phyloP scores from a whole-genome alignment of 2,329 filamentous ascomycete genomes.

The Monilinia laxa region DNA sequence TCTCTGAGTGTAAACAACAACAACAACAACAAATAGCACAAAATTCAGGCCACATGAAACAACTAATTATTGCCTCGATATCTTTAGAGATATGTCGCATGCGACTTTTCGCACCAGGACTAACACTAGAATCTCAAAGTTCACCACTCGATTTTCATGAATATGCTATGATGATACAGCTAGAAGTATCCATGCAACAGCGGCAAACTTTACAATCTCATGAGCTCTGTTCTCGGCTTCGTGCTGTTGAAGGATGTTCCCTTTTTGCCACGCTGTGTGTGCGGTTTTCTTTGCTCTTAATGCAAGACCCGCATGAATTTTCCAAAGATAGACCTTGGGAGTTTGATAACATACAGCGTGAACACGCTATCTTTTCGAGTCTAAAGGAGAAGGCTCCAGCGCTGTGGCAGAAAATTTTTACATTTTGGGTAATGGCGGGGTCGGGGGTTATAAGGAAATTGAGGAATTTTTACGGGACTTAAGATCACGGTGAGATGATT shows the following conservation, averaged over 20 bases:
- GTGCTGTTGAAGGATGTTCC: background rate
- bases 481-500: no score
- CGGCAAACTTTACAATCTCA: background rate
- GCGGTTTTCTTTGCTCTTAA: background rate
- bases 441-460: no score
- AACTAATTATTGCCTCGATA: background rate
- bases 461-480: no score
- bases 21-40: no score
- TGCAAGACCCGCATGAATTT: background rate
- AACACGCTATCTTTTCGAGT: background rate
- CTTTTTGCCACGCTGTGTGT: background rate
- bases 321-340: background rate
- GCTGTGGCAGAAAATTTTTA: background rate
- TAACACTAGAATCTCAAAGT: background rate
- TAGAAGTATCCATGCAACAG: background rate
- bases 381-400: background rate
- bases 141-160: background rate
- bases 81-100: background rate
- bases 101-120: background rate
- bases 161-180: background rate
- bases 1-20: background rate
- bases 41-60: background rate
- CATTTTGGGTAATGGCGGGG: no score
- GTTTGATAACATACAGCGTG: fast-evolving
- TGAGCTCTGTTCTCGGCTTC: background rate